Evolutionary conservation across 163 green algal species (phyloP).

Genomic region (Prototheca wickerhamii): DNA sequence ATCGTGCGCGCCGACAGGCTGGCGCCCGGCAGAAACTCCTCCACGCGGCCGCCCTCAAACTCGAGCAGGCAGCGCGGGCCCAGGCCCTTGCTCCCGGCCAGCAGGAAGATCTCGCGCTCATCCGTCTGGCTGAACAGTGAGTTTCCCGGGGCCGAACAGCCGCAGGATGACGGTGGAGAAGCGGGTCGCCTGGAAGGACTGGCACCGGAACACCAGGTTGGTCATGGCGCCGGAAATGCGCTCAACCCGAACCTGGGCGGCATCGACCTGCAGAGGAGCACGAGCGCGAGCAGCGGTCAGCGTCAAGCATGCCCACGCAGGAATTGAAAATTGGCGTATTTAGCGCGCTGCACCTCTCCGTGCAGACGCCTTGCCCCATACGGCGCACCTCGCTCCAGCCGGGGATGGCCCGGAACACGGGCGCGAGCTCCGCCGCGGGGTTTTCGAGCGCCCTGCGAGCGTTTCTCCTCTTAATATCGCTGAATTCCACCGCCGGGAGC

Average conservation of each 20-base stretch:
- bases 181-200: not conserved
- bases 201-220: constrained; percentile 41
- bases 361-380: constrained; percentile 5
- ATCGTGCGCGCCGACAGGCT: constrained; percentile 35
- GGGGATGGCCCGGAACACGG: constrained; percentile 9
- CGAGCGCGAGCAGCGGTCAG: too few species aligned
- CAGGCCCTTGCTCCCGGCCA: constrained; percentile 17
- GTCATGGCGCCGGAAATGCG: constrained; percentile 52
- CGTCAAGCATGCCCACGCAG: too few species aligned
- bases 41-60: constrained; percentile 51
- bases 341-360: not conserved
- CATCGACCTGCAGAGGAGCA: not conserved
- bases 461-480: not conserved
- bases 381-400: constrained; percentile 26
- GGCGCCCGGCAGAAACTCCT: constrained; percentile 52
- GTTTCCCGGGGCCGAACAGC: constrained; percentile 13
- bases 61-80: constrained; percentile 24
- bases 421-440: constrained; percentile 9
- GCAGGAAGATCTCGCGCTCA: constrained; percentile 22
- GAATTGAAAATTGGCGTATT: too few species aligned
- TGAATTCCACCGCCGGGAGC: not conserved
- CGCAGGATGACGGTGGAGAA: constrained; percentile 23
- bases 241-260: not conserved
- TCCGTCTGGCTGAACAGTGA: constrained; percentile 23
- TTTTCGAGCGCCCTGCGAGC: constrained; percentile 11